Percentiles rank a stretch among this genome's conserved stretches.
Evolutionary conservation across 2,329 filamentous ascomycete genomes (phyloP).

Genomic region (Ceratocystis variospora): DNA sequence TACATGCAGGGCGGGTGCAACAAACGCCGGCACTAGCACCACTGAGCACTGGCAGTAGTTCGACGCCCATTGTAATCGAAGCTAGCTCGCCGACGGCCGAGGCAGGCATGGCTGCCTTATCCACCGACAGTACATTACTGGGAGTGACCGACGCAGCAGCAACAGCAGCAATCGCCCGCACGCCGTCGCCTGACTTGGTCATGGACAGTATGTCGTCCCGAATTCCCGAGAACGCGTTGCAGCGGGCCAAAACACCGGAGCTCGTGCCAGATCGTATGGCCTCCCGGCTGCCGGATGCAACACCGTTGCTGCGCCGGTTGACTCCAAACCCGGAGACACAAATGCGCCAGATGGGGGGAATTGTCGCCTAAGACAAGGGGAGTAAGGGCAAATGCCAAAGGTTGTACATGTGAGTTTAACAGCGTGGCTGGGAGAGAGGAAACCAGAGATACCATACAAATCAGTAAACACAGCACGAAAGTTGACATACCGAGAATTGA

Average conservation of each 20-base stretch:
- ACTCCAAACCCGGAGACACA: slow-evolving; percentile 38
- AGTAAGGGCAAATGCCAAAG: not conserved
- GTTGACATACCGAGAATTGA: too few relatives aligned
- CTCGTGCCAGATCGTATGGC: slow-evolving; percentile 50
- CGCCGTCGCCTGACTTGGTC: slow-evolving; percentile 35
- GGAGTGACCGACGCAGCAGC: not conserved
- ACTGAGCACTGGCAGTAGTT: slow-evolving; percentile 22
- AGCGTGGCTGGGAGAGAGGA: not conserved
- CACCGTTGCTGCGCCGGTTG: slow-evolving; percentile 30
- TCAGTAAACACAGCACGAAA: not conserved
- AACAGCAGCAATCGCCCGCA: slow-evolving; percentile 23
- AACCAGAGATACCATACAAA: not conserved
- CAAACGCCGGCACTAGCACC: slow-evolving; percentile 1
- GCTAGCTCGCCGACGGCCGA: slow-evolving; percentile 27
- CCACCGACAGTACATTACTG: not conserved
- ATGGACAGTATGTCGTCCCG: slow-evolving; percentile 17
- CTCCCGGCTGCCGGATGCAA: slow-evolving; percentile 38
- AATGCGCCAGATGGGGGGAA: slow-evolving; percentile 23
- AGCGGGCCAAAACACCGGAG: slow-evolving; percentile 44
- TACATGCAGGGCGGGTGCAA: not conserved
- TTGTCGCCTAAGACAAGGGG: slow-evolving; percentile 21
- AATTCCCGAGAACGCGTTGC: slow-evolving; percentile 29
- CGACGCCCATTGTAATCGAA: slow-evolving; percentile 31
- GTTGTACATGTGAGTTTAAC: too few relatives aligned
- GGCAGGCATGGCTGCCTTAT: not conserved